Evolutionary conservation across 768 basidiomycete genomes (phyloP).

Genomic region (Rossbeevera mucosa): DNA sequence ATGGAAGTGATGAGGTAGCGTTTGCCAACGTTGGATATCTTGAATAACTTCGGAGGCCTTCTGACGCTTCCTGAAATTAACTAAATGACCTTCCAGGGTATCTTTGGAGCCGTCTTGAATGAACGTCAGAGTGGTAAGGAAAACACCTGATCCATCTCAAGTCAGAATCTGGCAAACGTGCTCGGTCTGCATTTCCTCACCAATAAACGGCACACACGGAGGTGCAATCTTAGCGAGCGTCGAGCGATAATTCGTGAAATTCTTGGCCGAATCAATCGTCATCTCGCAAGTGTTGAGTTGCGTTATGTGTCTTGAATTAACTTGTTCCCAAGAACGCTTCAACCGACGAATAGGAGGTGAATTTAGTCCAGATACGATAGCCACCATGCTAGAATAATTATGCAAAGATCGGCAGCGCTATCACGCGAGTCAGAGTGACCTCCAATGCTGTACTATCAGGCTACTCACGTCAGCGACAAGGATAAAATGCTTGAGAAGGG

Average conservation of each 20-base stretch:
- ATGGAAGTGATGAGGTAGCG: conserved; percentile 82
- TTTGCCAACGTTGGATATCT: conserved; percentile 96
- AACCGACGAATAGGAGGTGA: conserved; percentile 89
- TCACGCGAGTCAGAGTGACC: conserved; percentile 2
- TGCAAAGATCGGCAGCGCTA: conserved; percentile 86
- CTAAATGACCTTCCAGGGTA: conserved; percentile 66
- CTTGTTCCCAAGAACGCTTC: conserved; percentile 90
- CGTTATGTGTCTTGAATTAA: conserved; percentile 68
- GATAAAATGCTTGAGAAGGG: conserved; percentile 85
- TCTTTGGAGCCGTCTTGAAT: conserved; percentile 96
- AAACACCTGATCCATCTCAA: conserved; percentile 61
- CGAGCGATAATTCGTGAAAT: conserved; percentile 88
- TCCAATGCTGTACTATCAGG: not conserved
- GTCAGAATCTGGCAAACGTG: not conserved
- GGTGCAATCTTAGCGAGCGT: conserved; percentile 79
- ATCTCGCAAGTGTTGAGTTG: conserved; percentile 78
- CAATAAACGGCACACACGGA: conserved; percentile 96
- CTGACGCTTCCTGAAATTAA: conserved; percentile 95
- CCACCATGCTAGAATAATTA: conserved; percentile 97
- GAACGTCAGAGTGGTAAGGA: conserved; percentile 94
- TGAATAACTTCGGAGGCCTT: conserved; percentile 95
- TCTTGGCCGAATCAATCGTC: conserved; percentile 90
- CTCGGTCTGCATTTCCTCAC: conserved; percentile 39
- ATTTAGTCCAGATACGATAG: conserved; percentile 90
- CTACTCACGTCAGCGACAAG: conserved; percentile 79